Percentiles rank a stretch among this genome's conserved stretches.
Evolutionary conservation across 306 rosid species (phyloP).

Genomic region (Bauhinia variegata): DNA sequence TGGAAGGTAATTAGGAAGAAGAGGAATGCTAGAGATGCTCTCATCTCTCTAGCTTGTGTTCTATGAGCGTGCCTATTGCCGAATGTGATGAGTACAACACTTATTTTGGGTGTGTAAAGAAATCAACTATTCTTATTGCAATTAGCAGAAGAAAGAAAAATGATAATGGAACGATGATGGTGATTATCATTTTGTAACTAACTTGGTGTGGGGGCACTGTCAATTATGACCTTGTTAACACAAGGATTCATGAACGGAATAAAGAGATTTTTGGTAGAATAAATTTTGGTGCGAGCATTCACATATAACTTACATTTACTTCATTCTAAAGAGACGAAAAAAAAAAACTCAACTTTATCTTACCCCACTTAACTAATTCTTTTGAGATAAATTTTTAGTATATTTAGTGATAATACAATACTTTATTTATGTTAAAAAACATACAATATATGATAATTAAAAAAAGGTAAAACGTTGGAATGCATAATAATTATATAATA

Average conservation of each 20-base stretch:
- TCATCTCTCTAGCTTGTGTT: slow-evolving; percentile 38
- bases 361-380: no score
- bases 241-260: slow-evolving; percentile 2
- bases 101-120: slow-evolving; percentile 22
- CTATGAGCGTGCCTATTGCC: slow-evolving; percentile 2
- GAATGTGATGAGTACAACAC: slow-evolving; percentile 17
- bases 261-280: background rate
- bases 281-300: no score
- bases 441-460: no score
- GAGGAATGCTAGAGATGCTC: slow-evolving; percentile 30
- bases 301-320: no score
- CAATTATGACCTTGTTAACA: slow-evolving; percentile 41
- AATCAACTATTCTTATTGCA: slow-evolving; percentile 22
- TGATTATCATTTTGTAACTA: slow-evolving; percentile 44
- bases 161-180: slow-evolving; percentile 12
- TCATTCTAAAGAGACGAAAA: no score
- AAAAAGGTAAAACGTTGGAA: no score
- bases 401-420: background rate
- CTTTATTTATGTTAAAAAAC: background rate
- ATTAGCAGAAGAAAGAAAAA: slow-evolving; percentile 11
- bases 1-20: slow-evolving; percentile 25
- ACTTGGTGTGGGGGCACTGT: slow-evolving; percentile 42
- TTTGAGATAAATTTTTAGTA: background rate
- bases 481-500: no score
- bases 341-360: no score